Base-by-base conservation (phyloP, 2,329 filamentous ascomycete genomes). In the Penicillium frequentans region DNA sequence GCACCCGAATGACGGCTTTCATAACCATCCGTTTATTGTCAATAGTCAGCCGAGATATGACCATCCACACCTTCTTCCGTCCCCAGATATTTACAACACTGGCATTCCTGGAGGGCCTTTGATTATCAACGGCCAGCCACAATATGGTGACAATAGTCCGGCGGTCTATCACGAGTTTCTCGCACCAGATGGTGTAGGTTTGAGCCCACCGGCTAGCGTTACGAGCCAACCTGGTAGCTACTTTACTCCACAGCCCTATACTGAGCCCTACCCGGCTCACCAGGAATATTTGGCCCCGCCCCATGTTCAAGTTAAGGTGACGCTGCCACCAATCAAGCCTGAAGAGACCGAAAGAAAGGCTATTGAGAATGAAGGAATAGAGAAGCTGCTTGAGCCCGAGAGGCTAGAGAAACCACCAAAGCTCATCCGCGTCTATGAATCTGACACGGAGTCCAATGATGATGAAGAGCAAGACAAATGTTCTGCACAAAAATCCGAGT, bases 51-150 rank as follows among this genome's bases (percentile, higher is more conserved):
- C 50, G 5, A 37, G 42, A 53, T 53, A 21, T 35, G 29, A 45
- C 19, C 39, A 33, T 35, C 16, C 29, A 5, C 37, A 43, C 13
- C 16, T 19, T 9, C 21, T 24, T 27, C 43, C 42, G 1, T 11
- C 23, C 43, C 49, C 31, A 26, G 29, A 31, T 1, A 2, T 19
- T 13, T 50, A 50, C 16, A n/a, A 45, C 5, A 8, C 29, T 47
- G 11, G 21, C 13, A 43, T 16, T 5, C 27, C 27, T 9, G 9
- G 11, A 8, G 39, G 42, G 16, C 31, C 50, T n/a, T 45, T 53
- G 19, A 53, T 53, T 43, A 24, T 53, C 21, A 53, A 46, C 29
- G 33, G 50, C n/a, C 50, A 46, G n/a, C 29, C 29, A 19, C 43
- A 11, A 27, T 46, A 53, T 35, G 21, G 42, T 21, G 29, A 19